phyloP scores from a whole-genome alignment of 176 grass and related monocot species.

The Rhipidocladum racemiflorum region DNA sequence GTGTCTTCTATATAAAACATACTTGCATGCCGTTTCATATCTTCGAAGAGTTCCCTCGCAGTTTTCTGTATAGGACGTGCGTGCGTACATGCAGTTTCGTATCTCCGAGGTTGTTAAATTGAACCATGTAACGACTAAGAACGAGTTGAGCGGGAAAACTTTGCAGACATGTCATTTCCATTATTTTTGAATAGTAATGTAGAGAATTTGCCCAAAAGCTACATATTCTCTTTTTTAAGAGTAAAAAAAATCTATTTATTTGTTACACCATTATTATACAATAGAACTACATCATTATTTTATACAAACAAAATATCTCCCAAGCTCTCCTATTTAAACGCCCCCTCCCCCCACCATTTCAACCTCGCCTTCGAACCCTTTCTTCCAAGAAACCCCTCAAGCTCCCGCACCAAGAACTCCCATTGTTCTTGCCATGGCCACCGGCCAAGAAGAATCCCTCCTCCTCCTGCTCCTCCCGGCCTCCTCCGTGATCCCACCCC shows the following conservation, averaged over 20 bases:
- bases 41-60: background rate
- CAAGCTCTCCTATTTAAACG: conserved; percentile 14
- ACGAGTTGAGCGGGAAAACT: background rate
- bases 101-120: background rate
- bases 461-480: conserved; percentile 26
- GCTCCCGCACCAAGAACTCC: background rate
- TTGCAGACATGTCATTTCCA: background rate
- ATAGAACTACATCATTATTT: background rate
- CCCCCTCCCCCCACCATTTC: background rate
- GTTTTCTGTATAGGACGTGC: too few relatives aligned
- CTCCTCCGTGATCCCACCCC: conserved; percentile 18
- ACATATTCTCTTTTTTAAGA: background rate
- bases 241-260: background rate
- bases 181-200: background rate
- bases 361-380: background rate
- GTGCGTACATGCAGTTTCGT: background rate
- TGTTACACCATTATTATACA: background rate
- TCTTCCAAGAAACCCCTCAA: conserved; percentile 1
- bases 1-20: background rate
- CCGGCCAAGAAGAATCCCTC: conserved; percentile 32
- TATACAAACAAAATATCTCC: background rate
- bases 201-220: background rate
- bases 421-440: conserved; percentile 34
- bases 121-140: background rate
- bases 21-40: background rate